Conservation (phyloP, 495 filamentous ascomycete species). For the Acidomyces sp. region DNA sequence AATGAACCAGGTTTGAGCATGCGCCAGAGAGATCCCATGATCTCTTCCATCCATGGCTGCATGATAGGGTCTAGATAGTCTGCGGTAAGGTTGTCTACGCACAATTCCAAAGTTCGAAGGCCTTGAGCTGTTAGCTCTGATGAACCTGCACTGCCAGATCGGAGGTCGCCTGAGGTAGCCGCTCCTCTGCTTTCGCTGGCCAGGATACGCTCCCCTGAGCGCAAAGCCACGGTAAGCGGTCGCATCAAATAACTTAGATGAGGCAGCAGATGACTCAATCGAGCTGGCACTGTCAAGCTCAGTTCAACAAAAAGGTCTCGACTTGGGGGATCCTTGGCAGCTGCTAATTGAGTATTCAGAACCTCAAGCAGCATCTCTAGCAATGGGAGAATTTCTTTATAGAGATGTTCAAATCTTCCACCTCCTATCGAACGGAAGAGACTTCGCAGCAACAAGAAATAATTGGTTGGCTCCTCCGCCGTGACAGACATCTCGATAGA, state of each 20-base stretch:
- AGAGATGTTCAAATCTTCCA: constrained; percentile 90
- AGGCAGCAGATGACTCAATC: constrained; percentile 89
- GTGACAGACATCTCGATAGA: constrained; percentile 91
- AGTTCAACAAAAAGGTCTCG: constrained; percentile 95
- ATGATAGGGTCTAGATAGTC: constrained; percentile 98
- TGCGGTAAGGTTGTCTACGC: constrained; percentile 94
- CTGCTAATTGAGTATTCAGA: constrained; percentile 80
- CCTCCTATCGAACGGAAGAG: constrained; percentile 95
- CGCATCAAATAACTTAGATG: constrained; percentile 96
- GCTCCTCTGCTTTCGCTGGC: not conserved
- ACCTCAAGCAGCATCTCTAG: constrained; percentile 96
- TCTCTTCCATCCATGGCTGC: constrained; percentile 94
- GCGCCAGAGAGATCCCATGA: constrained; percentile 94
- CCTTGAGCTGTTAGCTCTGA: constrained; percentile 92
- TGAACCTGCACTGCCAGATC: constrained; percentile 7
- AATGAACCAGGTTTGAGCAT: constrained; percentile 86
- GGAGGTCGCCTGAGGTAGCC: not conserved
- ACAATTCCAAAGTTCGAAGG: constrained; percentile 83
- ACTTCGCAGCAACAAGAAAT: constrained; percentile 83
- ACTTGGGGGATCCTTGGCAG: constrained; percentile 82
- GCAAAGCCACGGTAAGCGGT: constrained; percentile 83
- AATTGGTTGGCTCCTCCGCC: constrained; percentile 96
- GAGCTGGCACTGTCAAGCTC: constrained; percentile 86
- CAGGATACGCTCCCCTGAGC: constrained; percentile 44
- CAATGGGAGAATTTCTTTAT: constrained; percentile 92